Evolutionary conservation across 148 eudicot species (phyloP).

Genomic region (Suaeda aralocaspica): DNA sequence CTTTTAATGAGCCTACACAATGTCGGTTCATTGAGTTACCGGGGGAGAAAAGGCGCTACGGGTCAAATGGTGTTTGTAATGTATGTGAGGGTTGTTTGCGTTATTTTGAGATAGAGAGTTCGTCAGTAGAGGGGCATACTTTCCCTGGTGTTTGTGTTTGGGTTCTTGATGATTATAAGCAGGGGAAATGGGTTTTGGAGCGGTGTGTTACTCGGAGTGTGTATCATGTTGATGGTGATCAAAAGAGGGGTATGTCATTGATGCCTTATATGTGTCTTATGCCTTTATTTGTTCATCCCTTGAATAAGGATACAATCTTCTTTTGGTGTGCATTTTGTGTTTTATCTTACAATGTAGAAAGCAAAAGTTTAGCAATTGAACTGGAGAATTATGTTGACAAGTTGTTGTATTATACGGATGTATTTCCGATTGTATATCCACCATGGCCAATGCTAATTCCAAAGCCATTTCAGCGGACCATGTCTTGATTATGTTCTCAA

Average conservation of each 20-base stretch:
- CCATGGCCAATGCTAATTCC: neutral
- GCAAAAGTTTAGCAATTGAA: conserved; percentile 8
- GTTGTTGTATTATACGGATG: conserved; percentile 1
- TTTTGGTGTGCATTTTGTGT: conserved; percentile 11
- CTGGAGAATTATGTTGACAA: neutral
- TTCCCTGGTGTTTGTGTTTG: conserved; percentile 12
- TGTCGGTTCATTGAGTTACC: conserved; percentile 14
- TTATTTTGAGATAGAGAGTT: conserved; percentile 6
- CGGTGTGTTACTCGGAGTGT: neutral
- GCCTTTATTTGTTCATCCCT: conserved; percentile 9
- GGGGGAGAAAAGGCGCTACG: too few relatives aligned
- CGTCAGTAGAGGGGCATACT: neutral
- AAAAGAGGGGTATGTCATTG: neutral
- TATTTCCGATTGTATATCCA: conserved; percentile 11
- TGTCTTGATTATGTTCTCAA: neutral
- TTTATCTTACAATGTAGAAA: conserved; percentile 14
- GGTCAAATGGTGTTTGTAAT: conserved; percentile 16
- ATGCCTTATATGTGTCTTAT: neutral
- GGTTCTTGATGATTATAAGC: conserved; percentile 15
- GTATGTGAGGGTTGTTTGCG: conserved; percentile 8
- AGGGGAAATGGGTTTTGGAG: conserved; percentile 19
- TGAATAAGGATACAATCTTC: conserved; percentile 2
- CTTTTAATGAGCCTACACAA: conserved; percentile 1
- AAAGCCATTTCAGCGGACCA: too few relatives aligned
- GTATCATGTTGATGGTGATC: neutral